Base-by-base conservation (phyloP, 768 basidiomycete genomes). In the Crassisporium funariophilum region DNA sequence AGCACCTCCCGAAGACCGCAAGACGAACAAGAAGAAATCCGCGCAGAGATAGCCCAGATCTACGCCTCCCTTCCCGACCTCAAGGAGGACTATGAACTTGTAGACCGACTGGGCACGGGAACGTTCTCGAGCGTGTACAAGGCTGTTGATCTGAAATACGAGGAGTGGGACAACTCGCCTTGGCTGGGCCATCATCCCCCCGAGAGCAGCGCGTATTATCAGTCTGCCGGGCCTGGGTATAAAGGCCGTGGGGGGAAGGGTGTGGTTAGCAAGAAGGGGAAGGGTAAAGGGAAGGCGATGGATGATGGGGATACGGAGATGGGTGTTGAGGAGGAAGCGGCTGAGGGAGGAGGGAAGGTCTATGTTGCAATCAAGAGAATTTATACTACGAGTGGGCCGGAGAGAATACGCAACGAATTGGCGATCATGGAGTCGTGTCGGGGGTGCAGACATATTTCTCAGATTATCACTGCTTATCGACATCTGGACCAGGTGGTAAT, bases 41-140 rank as follows among this genome's bases (percentile, higher is more conserved):
- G 77, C 35, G 69, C 74, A 31, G 95, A 99, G 67, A 93, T 98
- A 34, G 61, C 68, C 0, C 82, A 88, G 50, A 78, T 98, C 20
- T 70, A 83, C 51, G 62, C 69, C 1, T 75, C 78, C 13, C 82
- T 95, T 4, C 87, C 89, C 0, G 66, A 76, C n/a, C 73, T 95
- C 43, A 61, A 68, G 4, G 60, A 72, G 2, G 75, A 88, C 53
- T 98, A 95, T 73, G 78, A 72, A 40, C 73, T 98, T 25, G 65
- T 98, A 25, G 95, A 98, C 69, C 81, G 95, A 1, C 79, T 99
- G 0, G 97, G 97, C 11, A 98, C 95, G 44, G 95, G 95, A 12
- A 99, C 95, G 1, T 99, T 99, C 70, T 98, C 95, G 0, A 94
- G 94, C 8, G 97, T 99, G n/a, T 99, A 98, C 78, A 97, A 98